A percentile compares a stretch with the other conserved stretches of the same genome.
phyloP scores from a whole-genome alignment of 192 early-diverging fungal species.

The Backusella psychrophila region DNA sequence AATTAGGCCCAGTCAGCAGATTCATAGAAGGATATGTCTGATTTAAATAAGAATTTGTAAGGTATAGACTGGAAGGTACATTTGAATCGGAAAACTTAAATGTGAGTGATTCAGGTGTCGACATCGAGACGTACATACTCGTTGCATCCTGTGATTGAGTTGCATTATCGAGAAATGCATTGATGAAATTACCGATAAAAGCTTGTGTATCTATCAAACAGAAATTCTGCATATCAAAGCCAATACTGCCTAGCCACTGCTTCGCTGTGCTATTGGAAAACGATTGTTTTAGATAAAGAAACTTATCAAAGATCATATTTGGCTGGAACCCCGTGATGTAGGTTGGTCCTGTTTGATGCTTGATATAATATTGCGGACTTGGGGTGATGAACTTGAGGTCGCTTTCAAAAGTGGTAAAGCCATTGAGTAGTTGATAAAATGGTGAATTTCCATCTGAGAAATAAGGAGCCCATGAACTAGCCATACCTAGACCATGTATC shows the following conservation, averaged over 20 bases:
- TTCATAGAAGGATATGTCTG: slow-evolving; percentile 19
- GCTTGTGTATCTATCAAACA: slow-evolving; percentile 22
- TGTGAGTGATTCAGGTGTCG: background rate
- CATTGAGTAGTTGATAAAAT: slow-evolving; percentile 17
- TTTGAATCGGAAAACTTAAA: slow-evolving; percentile 6
- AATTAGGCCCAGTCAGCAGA: slow-evolving; percentile 10
- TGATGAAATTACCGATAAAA: slow-evolving; percentile 35
- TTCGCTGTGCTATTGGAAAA: background rate
- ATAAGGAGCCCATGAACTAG: slow-evolving; percentile 37
- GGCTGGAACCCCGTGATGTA: slow-evolving; percentile 36
- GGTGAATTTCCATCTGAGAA: slow-evolving; percentile 23
- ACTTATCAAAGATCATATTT: slow-evolving; percentile 40
- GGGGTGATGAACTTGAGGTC: slow-evolving; percentile 22
- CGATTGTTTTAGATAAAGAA: background rate
- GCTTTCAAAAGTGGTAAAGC: background rate
- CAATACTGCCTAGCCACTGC: slow-evolving; percentile 9
- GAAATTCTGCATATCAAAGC: slow-evolving; percentile 31
- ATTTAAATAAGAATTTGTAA: slow-evolving; percentile 16
- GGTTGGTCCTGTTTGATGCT: slow-evolving; percentile 19
- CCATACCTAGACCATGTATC: slow-evolving; percentile 32
- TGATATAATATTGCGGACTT: slow-evolving; percentile 18
- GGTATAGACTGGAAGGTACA: background rate
- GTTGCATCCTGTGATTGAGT: slow-evolving; percentile 19
- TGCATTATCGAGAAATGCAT: slow-evolving; percentile 19
- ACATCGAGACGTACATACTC: slow-evolving; percentile 14